Base-by-base conservation (phyloP, 352 stramenopile species). In the Stramenopiles sp. region DNA sequence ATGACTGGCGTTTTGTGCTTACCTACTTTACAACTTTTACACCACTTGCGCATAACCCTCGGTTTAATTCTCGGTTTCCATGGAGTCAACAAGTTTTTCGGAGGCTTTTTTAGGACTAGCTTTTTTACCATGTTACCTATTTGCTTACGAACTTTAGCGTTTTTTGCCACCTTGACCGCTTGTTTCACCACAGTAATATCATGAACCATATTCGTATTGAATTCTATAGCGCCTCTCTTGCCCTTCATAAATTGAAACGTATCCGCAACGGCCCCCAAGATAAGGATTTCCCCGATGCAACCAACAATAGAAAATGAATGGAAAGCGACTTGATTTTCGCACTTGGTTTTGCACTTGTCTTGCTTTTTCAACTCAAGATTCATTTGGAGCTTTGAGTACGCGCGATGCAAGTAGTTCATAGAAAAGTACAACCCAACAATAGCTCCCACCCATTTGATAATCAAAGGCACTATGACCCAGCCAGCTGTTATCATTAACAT, bases 381-480 rank as follows among this genome's bases (percentile, higher is more conserved):
- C 25, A 18, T 63, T 12, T 12, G 25, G 12, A 63, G 25, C 43
- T 12, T 18, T 63, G 12, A 18, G 25, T 18, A 18, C 25, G 25
- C 12, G 25, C 25, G 43, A 18, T 63, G 12, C 25, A 63, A 63
- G 25, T 63, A 25, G 25, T 63, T 12, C 12, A 63, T 18, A 18
- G 43, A 63, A 25, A 63, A 63, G 25, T 63, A 63, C 43, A 63
- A 63, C 25, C 43, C 43, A 63, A 63, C 43, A 63, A 63, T 63
- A 12, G 43, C 43, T 18, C 43, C 43, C 12, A 63, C 43, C 43
- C 43, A 63, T 63, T 63, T 63, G 12, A 63, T 63, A 63, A 63
- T 63, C 25, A 63, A 63, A 18, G 43, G 43, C 12, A 63, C 43
- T 12, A 63, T 25, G 12, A 63, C 43, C 25, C 12, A 63, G 25